A percentile compares a stretch with the other conserved stretches of the same genome.
phyloP scores from a whole-genome alignment of 495 filamentous ascomycete genomes.

The Xylaria nigripes region DNA sequence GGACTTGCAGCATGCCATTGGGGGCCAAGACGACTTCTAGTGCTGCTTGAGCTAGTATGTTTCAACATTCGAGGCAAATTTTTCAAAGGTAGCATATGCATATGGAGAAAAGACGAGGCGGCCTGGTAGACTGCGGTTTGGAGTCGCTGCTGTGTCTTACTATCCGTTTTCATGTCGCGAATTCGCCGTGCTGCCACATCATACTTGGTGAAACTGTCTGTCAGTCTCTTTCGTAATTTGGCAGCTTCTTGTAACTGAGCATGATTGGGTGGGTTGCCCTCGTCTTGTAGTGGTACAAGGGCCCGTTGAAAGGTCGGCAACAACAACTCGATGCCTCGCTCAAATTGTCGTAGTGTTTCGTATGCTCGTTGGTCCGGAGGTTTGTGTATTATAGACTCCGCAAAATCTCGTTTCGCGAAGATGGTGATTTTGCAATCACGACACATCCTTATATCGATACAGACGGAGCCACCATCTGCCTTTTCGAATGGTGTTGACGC shows the following conservation, averaged over 20 bases:
- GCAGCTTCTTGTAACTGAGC: slow-evolving; percentile 77
- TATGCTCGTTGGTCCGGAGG: slow-evolving; percentile 76
- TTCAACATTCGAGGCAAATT: slow-evolving; percentile 74
- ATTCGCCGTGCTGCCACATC: slow-evolving; percentile 77
- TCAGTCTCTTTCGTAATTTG: slow-evolving; percentile 82
- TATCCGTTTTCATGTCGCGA: slow-evolving; percentile 63
- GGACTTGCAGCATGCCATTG: slow-evolving; percentile 32
- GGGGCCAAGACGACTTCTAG: slow-evolving; percentile 31
- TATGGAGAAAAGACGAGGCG: slow-evolving; percentile 74
- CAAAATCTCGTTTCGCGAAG: slow-evolving; percentile 79
- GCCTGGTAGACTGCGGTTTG: slow-evolving; percentile 81
- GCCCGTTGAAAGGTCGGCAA: slow-evolving; percentile 82
- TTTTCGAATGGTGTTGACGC: slow-evolving; percentile 18
- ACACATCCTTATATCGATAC: slow-evolving; percentile 82
- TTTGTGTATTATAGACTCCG: slow-evolving; percentile 54
- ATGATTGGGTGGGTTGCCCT: slow-evolving; percentile 53
- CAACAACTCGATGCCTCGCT: slow-evolving; percentile 75
- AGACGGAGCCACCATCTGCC: slow-evolving; percentile 44
- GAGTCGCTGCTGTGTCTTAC: slow-evolving; percentile 62
- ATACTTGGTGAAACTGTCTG: slow-evolving; percentile 86
- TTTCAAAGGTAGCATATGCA: slow-evolving; percentile 90
- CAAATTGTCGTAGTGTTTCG: slow-evolving; percentile 80
- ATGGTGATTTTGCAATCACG: slow-evolving; percentile 77
- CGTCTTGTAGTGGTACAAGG: slow-evolving; percentile 45
- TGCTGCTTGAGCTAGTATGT: slow-evolving; percentile 46